Base-by-base conservation (phyloP, 2,329 filamentous ascomycete genomes). In the Clonostachys byssicola region DNA sequence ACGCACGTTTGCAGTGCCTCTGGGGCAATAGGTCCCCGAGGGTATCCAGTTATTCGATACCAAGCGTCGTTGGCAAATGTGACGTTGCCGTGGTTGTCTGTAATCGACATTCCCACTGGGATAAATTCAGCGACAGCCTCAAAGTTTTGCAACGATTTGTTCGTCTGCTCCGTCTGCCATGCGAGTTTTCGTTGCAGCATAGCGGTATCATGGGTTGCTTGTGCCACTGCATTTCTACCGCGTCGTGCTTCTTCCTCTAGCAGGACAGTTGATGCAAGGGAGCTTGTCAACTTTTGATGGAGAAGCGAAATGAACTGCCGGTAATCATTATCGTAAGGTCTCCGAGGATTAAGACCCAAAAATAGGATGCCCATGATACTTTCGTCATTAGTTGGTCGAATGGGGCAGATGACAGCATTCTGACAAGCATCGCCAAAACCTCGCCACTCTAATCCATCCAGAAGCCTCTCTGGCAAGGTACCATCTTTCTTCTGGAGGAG, bases 251-350 rank as follows among this genome's bases (percentile, higher is more conserved):
- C 86, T 59, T 88, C 85, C 59, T 88, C 83, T 42, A 89, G 79
- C 2, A 89, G 66, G 0, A 88, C 81, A 0, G 87, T 84, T 0
- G 84, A 88, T 7, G 86, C 85, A 44, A 89, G 68, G 0, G 83
- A 85, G 2, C 83, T 87, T 1, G 80, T 82, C 7, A 89, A 66
- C 58, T 73, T 88, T 51, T 77, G 72, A 39, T 63, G 70, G 34
- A 79, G 58, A 5, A 78, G 60, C 13, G 72, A 80, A 16, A 89
- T 73, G 54, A 86, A 89, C 9, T 86, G 74, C 40, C 75, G 77
- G 56, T 89, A 90, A 51, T 88, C 85, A 49, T 86, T 83, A 56
- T 90, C 86, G 52, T 87, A 89, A 0, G 86, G 85, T 40, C 85
- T 71, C 40, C 85, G 71, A 6, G 86, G 85, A 55, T 90, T 89